Evolutionary conservation across 345 rosid species (phyloP).

Genomic region (Rubroshorea leprosula): DNA sequence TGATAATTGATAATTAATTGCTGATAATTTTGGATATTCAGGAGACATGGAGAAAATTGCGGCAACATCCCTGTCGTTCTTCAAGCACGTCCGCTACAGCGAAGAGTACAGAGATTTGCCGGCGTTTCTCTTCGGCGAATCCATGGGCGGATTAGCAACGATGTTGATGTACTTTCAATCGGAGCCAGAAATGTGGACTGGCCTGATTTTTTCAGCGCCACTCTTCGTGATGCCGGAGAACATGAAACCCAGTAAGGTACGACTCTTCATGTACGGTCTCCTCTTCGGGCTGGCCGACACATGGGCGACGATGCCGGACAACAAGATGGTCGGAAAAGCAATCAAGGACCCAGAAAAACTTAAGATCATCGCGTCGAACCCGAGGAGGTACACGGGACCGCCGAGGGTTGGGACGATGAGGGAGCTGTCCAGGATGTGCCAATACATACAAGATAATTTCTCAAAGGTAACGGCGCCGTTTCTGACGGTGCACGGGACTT

Average conservation of each 20-base stretch:
- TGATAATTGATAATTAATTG: too few relatives aligned
- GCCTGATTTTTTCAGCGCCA: constrained; percentile 93
- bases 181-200: constrained; percentile 70
- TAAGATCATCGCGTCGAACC: constrained; percentile 80
- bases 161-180: constrained; percentile 94
- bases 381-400: constrained; percentile 71
- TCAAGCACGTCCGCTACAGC: constrained; percentile 65
- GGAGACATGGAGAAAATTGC: constrained; percentile 91
- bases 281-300: constrained; percentile 91
- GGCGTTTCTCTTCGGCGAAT: constrained; percentile 83
- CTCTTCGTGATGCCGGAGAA: constrained; percentile 83
- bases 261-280: constrained; percentile 64
- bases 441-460: constrained; percentile 76
- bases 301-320: constrained; percentile 91
- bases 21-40: constrained; percentile 9
- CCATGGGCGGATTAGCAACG: constrained; percentile 85
- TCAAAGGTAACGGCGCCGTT: constrained; percentile 52
- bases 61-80: constrained; percentile 74
- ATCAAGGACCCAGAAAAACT: constrained; percentile 74
- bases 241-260: constrained; percentile 78
- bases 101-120: constrained; percentile 72
- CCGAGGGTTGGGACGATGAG: constrained; percentile 97
- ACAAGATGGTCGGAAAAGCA: constrained; percentile 83
- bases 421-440: constrained; percentile 65
- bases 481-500: constrained; percentile 71